Evolutionary conservation across 2,329 filamentous ascomycete genomes (phyloP), one percentile per base, ranked within the genome.

Genomic region (Phialemoniopsis sp.): DNA sequence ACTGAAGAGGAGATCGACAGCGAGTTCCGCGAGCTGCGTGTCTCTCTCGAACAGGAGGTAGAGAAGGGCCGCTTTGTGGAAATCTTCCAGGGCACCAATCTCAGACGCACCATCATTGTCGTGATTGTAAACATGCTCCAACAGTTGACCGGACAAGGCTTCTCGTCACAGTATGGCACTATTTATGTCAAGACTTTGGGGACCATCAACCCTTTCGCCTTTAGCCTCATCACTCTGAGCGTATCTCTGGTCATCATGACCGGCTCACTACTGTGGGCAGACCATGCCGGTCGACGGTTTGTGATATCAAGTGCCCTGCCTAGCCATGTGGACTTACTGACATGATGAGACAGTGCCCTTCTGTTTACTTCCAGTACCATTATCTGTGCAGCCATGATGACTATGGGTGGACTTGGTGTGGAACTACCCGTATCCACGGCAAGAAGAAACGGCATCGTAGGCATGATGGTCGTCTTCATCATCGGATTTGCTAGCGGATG

Each of bases 351-450:
- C 21, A 39, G 40, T 13, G 34, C 38, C 5, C 36, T 55, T 36
- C 46, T 60, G 8, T 40, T 59, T 8, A 40, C 53, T 13, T 54
- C 57, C 3, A 50, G 51, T 1, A 33, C 42, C 12, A 31, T 63
- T 12, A 61, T 63, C 34, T 47, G 50, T 2, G 42, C 41, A 5
- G 49, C 48, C 5, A 47, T 63, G 3, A 49, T 64, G 16, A 54
- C 56, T 7, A 64, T 66, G 60, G 63, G 58, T 16, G 60, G 54
- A 3, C 48, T 66, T 10, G 63, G 62, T 13, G 54, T 54, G 21
- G 21, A 26, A 10, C 6, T 10, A 26, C 21, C 21, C 6, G 21
- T 26, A 6, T 43, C 8, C 15, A 44, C 9, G 16, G 31, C 30
- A 40, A 48, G 30, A 56, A 53, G 14, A 43, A 46, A 8, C 21